Conservation (phyloP, 345 rosid species). For the Balakata baccata region DNA sequence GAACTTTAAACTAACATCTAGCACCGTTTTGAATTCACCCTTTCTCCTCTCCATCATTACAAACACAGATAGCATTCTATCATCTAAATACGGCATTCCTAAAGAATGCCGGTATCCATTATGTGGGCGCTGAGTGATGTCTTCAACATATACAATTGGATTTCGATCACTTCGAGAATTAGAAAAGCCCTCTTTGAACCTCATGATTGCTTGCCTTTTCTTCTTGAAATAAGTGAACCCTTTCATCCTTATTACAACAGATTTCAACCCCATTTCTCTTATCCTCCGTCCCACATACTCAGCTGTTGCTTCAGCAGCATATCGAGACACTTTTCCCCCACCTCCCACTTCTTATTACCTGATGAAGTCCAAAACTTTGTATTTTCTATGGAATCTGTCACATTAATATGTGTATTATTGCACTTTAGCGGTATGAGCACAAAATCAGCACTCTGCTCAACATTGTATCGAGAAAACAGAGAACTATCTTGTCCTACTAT, state of each 20-base stretch:
- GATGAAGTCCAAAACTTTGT: constrained; percentile 55
- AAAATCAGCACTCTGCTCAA: constrained; percentile 56
- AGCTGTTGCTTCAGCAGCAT: constrained; percentile 87
- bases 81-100: constrained; percentile 61
- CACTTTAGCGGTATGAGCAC: constrained; percentile 66
- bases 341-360: constrained; percentile 57
- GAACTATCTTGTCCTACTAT: constrained; percentile 41
- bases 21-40: not conserved
- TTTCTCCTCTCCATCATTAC: not conserved
- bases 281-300: constrained; percentile 70
- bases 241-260: constrained; percentile 77
- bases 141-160: constrained; percentile 73
- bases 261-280: constrained; percentile 63
- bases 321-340: constrained; percentile 54
- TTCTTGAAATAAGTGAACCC: constrained; percentile 75
- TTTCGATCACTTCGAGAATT: constrained; percentile 42
- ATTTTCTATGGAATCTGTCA: constrained; percentile 79
- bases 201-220: constrained; percentile 75
- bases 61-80: not conserved
- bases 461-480: constrained; percentile 23
- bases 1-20: not conserved
- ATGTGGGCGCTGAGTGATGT: constrained; percentile 73
- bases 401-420: constrained; percentile 73
- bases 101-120: constrained; percentile 87
- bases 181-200: constrained; percentile 69